Evolutionary conservation across 352 stramenopile genomes (phyloP).

Genomic region (Globisporangium cederbergense): DNA sequence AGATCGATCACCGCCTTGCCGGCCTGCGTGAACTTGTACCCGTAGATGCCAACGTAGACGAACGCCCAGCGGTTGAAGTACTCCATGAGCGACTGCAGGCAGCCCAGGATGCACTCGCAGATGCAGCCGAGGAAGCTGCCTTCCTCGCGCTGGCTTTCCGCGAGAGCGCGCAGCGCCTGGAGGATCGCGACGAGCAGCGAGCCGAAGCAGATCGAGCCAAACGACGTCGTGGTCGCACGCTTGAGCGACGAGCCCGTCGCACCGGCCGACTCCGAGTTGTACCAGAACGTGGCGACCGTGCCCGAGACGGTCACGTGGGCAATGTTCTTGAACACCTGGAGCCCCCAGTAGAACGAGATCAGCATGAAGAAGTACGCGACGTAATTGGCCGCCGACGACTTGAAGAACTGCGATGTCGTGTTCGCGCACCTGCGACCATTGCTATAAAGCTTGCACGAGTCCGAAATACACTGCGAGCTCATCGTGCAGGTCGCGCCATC

Average conservation of each 20-base stretch:
- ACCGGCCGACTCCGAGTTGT: constrained; percentile 80
- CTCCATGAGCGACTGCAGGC: constrained; percentile 84
- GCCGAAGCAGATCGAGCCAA: constrained; percentile 95
- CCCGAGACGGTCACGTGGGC: constrained; percentile 91
- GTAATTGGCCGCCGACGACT: constrained; percentile 31
- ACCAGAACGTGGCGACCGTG: constrained; percentile 96
- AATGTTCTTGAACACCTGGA: constrained; percentile 91
- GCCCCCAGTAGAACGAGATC: constrained; percentile 94
- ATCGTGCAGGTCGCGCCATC: constrained; percentile 24
- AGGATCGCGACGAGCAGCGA: constrained; percentile 93
- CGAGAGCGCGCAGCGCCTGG: constrained; percentile 81
- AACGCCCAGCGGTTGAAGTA: constrained; percentile 95
- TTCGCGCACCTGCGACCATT: constrained; percentile 20
- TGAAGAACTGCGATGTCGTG: constrained; percentile 30
- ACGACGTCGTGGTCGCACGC: constrained; percentile 87
- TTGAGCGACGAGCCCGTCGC: constrained; percentile 83
- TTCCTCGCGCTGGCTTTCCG: constrained; percentile 66
- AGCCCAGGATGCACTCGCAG: constrained; percentile 80
- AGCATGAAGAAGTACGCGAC: constrained; percentile 79
- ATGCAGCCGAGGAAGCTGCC: constrained; percentile 71
- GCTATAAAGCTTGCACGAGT: constrained; percentile 27
- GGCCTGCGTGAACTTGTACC: constrained; percentile 90
- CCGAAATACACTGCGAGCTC: constrained; percentile 37
- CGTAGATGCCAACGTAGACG: constrained; percentile 92
- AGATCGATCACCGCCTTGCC: constrained; percentile 92